Evolutionary conservation across 768 basidiomycete species (phyloP).

Genomic region (Mycena floridula): DNA sequence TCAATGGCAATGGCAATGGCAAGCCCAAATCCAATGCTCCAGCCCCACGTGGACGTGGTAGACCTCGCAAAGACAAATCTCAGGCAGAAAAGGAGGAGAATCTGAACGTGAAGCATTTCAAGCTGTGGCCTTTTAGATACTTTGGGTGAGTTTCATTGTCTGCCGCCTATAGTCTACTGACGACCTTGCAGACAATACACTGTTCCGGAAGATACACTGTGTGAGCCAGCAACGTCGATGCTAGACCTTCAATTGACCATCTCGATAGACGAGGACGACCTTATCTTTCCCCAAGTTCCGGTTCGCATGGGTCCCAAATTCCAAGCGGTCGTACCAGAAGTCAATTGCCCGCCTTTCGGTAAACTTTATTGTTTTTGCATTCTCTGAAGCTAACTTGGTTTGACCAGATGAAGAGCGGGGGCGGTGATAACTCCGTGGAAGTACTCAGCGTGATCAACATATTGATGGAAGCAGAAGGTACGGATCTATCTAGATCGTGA

Average conservation of each 20-base stretch:
- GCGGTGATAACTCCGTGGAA: slow-evolving; percentile 68
- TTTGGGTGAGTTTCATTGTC: slow-evolving; percentile 74
- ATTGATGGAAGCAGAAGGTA: slow-evolving; percentile 65
- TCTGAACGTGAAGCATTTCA: slow-evolving; percentile 75
- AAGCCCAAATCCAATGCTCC: slow-evolving; percentile 70
- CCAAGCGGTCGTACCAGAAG: slow-evolving; percentile 59
- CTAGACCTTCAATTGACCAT: no score
- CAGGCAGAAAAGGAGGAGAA: slow-evolving; percentile 76
- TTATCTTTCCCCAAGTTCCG: slow-evolving; percentile 91
- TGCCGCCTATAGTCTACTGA: slow-evolving; percentile 5
- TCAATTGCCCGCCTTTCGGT: slow-evolving; percentile 27
- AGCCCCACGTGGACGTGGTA: slow-evolving; percentile 62
- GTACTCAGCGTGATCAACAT: slow-evolving; percentile 59
- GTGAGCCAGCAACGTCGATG: slow-evolving; percentile 46
- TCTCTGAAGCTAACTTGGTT: slow-evolving; percentile 12
- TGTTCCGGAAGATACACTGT: slow-evolving; percentile 85
- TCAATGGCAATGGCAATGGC: slow-evolving; percentile 31
- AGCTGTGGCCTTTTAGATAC: slow-evolving; percentile 93
- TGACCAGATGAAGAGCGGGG: slow-evolving; percentile 55
- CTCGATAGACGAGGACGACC: slow-evolving; percentile 90
- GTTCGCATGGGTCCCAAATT: slow-evolving; percentile 88
- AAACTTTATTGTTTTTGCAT: no score
- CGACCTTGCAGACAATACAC: slow-evolving; percentile 68
- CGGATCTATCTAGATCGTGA: slow-evolving; percentile 27
- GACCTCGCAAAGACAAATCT: slow-evolving; percentile 69